phyloP scores from a whole-genome alignment of 1,284 basidiomycete genomes.

The Ceratobasidium sp. region DNA sequence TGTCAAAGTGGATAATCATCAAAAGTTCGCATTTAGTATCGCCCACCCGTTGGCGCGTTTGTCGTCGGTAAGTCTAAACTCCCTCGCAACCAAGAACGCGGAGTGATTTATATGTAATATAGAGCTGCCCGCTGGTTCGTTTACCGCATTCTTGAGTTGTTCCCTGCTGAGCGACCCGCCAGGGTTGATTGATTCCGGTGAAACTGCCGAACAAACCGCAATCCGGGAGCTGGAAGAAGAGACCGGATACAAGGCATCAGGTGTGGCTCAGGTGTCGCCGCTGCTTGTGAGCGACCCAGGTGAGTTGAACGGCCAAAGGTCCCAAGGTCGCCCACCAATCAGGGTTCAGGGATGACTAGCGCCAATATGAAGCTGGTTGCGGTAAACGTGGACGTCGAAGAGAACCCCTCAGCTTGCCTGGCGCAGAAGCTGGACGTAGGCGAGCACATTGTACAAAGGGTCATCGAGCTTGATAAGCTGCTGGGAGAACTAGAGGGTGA shows the following conservation, averaged over 20 bases:
- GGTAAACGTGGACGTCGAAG: conserved; percentile 63
- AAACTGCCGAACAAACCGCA: conserved; percentile 77
- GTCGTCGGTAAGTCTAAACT: conserved; percentile 59
- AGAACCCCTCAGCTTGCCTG: no score
- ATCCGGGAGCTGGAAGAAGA: conserved; percentile 89
- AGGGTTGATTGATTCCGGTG: conserved; percentile 83
- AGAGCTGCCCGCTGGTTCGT: conserved; percentile 82
- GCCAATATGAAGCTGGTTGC: conserved; percentile 74
- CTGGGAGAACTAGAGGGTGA: conserved; percentile 53
- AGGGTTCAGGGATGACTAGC: conserved; percentile 73
- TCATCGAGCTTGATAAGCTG: conserved; percentile 55
- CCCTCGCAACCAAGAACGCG: conserved; percentile 43
- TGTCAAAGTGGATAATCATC: background rate
- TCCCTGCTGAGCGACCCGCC: conserved; percentile 21
- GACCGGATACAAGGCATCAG: conserved; percentile 78
- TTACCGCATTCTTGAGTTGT: background rate
- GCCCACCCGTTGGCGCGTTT: conserved; percentile 76
- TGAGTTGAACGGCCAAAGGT: conserved; percentile 49
- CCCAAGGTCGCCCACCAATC: background rate
- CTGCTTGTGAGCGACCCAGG: conserved; percentile 79
- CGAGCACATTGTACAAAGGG: conserved; percentile 57
- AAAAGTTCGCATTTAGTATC: conserved; percentile 56
- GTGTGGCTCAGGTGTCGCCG: conserved; percentile 69
- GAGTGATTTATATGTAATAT: conserved; percentile 43
- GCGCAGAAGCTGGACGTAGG: conserved; percentile 68